Percentiles rank a stretch among this genome's conserved stretches.
Conservation (phyloP, 768 basidiomycete genomes). For the Boletus rex-veris region DNA sequence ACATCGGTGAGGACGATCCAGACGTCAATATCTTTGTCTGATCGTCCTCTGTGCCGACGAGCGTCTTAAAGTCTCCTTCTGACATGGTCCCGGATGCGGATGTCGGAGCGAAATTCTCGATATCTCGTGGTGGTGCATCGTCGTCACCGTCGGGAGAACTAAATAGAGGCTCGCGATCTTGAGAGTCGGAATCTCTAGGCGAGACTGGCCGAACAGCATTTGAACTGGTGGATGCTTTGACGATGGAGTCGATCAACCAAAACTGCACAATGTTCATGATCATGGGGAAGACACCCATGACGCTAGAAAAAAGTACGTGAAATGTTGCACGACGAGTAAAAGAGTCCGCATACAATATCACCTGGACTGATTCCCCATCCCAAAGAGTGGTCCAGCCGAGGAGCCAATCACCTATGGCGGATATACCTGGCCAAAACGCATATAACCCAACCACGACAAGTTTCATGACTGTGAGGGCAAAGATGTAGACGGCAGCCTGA, state of each 20-base stretch:
- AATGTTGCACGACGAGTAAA: background rate
- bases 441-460: constrained; percentile 79
- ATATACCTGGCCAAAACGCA: constrained; percentile 64
- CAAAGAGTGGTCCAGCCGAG: constrained; percentile 72
- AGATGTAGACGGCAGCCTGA: constrained; percentile 79
- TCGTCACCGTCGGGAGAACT: constrained; percentile 53
- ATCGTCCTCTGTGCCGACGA: constrained; percentile 14
- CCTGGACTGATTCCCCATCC: constrained; percentile 61
- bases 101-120: constrained; percentile 44
- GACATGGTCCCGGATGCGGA: constrained; percentile 35
- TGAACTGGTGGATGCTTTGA: constrained; percentile 59
- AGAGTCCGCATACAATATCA: constrained; percentile 65
- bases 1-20: constrained; percentile 16
- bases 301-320: constrained; percentile 40
- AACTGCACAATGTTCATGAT: constrained; percentile 89
- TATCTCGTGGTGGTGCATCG: constrained; percentile 34
- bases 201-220: constrained; percentile 40
- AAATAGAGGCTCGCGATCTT: constrained; percentile 65
- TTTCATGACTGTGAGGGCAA: constrained; percentile 85
- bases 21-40: constrained; percentile 9
- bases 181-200: constrained; percentile 35
- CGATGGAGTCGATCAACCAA: constrained; percentile 92
- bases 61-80: constrained; percentile 23
- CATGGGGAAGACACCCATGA: constrained; percentile 90
- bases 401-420: constrained; percentile 80